Percentiles rank a stretch among this genome's conserved stretches.
These are phyloP conservation scores for Erysimum cheiranthoides DNA, from an alignment of 345 rosid genomes.

Conservation along the genomic window DNA sequence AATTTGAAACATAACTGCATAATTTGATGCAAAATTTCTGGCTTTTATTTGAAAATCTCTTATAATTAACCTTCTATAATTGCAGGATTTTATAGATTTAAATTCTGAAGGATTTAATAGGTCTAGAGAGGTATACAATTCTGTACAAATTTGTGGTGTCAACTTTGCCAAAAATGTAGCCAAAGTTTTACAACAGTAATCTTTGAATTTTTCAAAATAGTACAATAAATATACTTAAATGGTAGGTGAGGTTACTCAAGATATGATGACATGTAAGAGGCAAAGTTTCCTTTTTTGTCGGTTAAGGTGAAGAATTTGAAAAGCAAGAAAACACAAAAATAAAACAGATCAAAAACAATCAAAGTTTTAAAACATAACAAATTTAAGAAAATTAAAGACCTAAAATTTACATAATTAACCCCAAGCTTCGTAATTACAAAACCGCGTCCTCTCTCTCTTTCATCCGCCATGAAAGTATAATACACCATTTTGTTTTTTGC, in stretches of 20 bases:
- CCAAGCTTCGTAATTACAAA: conserved; percentile 23
- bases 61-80: neutral
- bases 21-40: neutral
- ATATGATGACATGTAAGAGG: conserved; percentile 45
- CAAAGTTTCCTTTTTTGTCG: neutral
- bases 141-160: neutral
- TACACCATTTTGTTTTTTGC: neutral
- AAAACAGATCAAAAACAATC: neutral
- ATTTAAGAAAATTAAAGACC: neutral
- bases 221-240: neutral
- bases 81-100: neutral
- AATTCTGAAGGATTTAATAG: neutral
- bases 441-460: conserved; percentile 10
- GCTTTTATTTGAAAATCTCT: neutral
- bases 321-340: neutral
- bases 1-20: neutral
- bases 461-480: conserved; percentile 32
- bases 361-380: conserved; percentile 2
- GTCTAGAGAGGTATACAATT: neutral
- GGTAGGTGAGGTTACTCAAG: neutral
- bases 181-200: neutral
- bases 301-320: neutral
- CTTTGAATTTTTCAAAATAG: neutral
- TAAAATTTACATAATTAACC: conserved; percentile 7
- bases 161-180: neutral